Evolutionary conservation across 2,329 filamentous ascomycete species (phyloP), one percentile per base, ranked within the genome.

Genomic region (Periconia sp.): DNA sequence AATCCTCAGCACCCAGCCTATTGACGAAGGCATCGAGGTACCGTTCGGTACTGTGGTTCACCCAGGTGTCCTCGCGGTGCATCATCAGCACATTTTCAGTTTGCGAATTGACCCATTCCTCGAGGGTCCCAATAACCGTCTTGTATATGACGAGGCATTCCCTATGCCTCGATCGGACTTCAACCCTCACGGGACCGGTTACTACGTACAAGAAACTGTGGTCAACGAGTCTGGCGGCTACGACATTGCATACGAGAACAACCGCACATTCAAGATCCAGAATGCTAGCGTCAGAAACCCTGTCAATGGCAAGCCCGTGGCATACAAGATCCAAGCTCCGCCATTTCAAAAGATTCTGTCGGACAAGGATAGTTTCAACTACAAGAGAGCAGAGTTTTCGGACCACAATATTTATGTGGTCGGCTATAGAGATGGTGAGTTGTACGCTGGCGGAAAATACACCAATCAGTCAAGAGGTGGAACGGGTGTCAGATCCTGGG

Each of bases 1-100:
- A 6, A 87, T 89, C 53, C 75, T 89, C 17, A 86, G 82, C 50
- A 88, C 86, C 0, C 82, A 87, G 52, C 86, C 85, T 3, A 85
- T 89, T 58, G 85, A 89, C 53, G 82, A 87, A 54, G 85, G 83
- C 14, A 69, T 85, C 47, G 81, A 81, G 13, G 85, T 88, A 3
- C 82, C 84, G 2, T 88, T 83, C 76, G 87, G 86, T 33, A 90
- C 86, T 0, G 82, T 88, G 41, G 85, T 90, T 6, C 85, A 87
- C 54, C 86, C 86, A 0, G 86, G 87, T 42, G 86, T 88, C 15
- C 81, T 91, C 33, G 88, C 86, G 2, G 77, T 79, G 0, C 85
- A 89, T 72, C 89, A 92, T 65, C 89, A 92, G 67, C 89, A 92
- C 72, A 88, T 91, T 69, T 91, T 92, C 76, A 70, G 75, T 58